phyloP scores from a whole-genome alignment of 768 basidiomycete genomes.

The Kwoniella sp. region DNA sequence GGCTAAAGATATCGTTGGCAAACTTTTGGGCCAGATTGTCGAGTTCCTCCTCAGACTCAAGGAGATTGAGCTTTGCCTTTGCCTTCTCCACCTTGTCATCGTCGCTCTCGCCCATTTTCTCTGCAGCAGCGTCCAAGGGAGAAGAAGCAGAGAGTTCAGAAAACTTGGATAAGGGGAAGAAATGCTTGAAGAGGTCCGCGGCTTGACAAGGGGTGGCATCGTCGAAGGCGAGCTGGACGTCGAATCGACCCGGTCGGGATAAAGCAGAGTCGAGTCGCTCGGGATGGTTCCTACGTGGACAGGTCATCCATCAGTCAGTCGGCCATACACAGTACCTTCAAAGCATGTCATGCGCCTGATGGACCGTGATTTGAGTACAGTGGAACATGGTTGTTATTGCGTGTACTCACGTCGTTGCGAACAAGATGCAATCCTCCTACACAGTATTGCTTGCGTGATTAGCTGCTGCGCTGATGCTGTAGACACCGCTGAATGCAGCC shows the following conservation, averaged over 20 bases:
- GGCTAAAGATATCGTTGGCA: slow-evolving; percentile 9
- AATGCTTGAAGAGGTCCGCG: slow-evolving; percentile 49
- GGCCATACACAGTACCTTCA: no score
- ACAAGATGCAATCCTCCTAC: slow-evolving; percentile 76
- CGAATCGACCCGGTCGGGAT: slow-evolving; percentile 78
- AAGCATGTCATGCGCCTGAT: no score
- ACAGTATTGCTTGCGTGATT: not conserved
- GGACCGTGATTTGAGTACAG: no score
- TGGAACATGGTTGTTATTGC: no score
- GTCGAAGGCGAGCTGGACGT: slow-evolving; percentile 89
- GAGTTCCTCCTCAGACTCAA: slow-evolving; percentile 10
- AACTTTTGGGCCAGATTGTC: slow-evolving; percentile 20
- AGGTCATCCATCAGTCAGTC: no score
- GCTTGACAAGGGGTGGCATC: slow-evolving; percentile 67
- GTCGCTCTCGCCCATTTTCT: slow-evolving; percentile 1
- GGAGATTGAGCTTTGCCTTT: no score
- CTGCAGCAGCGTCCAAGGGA: slow-evolving; percentile 7
- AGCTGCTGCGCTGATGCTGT: not conserved
- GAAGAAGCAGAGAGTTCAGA: not conserved
- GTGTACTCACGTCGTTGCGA: slow-evolving; percentile 73
- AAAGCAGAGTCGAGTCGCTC: slow-evolving; percentile 86
- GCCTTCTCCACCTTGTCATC: no score
- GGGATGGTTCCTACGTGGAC: slow-evolving; percentile 71
- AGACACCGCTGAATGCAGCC: no score
- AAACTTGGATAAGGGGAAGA: slow-evolving; percentile 42